Base-by-base conservation (phyloP, 75 land plant species). In the Azolla pinnata region DNA sequence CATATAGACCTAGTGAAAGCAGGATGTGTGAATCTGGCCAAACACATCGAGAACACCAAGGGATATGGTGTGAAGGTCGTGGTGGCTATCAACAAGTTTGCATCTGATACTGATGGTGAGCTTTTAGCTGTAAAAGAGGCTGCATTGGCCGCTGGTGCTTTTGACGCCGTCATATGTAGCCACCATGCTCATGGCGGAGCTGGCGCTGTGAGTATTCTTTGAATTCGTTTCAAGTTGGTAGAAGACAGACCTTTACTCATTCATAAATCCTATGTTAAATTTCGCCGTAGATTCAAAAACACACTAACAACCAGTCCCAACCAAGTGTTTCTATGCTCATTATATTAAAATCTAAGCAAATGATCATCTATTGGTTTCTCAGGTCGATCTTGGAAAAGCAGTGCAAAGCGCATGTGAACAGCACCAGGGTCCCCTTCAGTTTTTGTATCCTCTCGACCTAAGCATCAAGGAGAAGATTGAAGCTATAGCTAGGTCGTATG, bases 101-200 rank as follows among this genome's bases (percentile, higher is more conserved):
- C 98, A 3, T 76, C 90, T 31, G 98, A 93, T 66, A 68, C 90
- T 7, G 76, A 81, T 29, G 96, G 82, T 21, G 96, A 93, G 72
- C 63, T 93, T 20, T 62, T 58, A 58, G 90, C 90, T 33, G 90
- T 93, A 19, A 76, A 64, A 54, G 77, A 66, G 61, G 86, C 89
- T 24, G 82, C 98, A 5, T 44, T 93, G 25, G 87, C 71, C 45
- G 96, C 98, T 62, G 98, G 98, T 27, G 98, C 98, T 9, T 89
- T 76, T 74, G 98, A 93, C 69, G 98, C 98, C 38, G 96, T 93
- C 40, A 35, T 85, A 44, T 88, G 90, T 65, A 79, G 85, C 9
- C 98, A 93, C 69, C 85, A 83, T 65, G 96, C 96, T 2, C 95
- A 85, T 70, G 98, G 98, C 56, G 98, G 98, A 42, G 83, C 75